Conservation (phyloP, 768 basidiomycete genomes). For the Rhodosporidiobolus odoratus region DNA sequence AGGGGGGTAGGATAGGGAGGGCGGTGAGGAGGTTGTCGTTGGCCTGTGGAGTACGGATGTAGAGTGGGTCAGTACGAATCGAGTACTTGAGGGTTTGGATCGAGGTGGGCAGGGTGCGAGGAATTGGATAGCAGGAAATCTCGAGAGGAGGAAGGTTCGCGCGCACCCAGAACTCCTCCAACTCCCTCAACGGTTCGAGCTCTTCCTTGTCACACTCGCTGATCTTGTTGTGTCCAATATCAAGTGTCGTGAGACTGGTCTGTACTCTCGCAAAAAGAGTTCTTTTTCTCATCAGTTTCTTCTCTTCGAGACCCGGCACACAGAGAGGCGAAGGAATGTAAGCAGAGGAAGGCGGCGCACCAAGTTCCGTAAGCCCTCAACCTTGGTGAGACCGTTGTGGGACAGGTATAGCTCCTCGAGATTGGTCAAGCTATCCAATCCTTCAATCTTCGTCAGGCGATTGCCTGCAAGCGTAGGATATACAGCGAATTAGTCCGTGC, state of each 20-base stretch:
- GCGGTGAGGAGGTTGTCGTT: slow-evolving; percentile 79
- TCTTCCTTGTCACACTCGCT: slow-evolving; percentile 61
- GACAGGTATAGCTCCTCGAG: slow-evolving; percentile 89
- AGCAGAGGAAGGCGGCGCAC: slow-evolving; percentile 53
- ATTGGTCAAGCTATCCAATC: slow-evolving; percentile 62
- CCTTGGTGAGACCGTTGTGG: slow-evolving; percentile 77
- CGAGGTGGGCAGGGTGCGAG: not conserved
- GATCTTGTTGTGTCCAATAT: slow-evolving; percentile 81
- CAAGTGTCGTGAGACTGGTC: slow-evolving; percentile 73
- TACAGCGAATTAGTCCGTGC: not conserved
- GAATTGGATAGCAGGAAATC: not conserved
- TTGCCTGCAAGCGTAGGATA: slow-evolving; percentile 54
- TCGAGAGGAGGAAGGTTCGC: not conserved
- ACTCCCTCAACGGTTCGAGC: slow-evolving; percentile 62
- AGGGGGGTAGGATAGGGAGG: slow-evolving; percentile 60
- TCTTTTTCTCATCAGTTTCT: not conserved
- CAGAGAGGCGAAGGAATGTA: not conserved
- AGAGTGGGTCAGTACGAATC: not conserved
- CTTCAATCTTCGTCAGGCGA: slow-evolving; percentile 79
- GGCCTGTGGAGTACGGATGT: slow-evolving; percentile 55
- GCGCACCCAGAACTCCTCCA: slow-evolving; percentile 94
- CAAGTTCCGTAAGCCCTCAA: slow-evolving; percentile 82
- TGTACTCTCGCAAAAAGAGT: slow-evolving; percentile 35
- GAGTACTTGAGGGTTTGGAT: not conserved
- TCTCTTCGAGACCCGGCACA: not conserved